phyloP scores from a whole-genome alignment of 495 filamentous ascomycete genomes.

The Podospora appendiculata region DNA sequence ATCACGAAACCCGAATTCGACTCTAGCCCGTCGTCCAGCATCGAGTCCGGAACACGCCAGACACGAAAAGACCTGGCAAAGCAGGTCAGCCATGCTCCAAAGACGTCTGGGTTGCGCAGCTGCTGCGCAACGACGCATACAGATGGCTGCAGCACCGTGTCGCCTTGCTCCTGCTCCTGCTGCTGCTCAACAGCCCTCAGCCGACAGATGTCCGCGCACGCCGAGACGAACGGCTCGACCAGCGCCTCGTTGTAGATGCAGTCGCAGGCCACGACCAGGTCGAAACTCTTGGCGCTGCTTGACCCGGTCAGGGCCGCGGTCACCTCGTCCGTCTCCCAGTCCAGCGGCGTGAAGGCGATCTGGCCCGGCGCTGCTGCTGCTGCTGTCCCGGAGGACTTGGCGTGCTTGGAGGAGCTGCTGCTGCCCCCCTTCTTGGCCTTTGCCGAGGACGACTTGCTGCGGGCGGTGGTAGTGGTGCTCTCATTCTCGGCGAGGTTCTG shows the following conservation, averaged over 20 bases:
- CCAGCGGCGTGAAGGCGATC: conserved; percentile 47
- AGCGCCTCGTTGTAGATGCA: conserved; percentile 87
- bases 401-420: neutral
- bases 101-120: conserved; percentile 73
- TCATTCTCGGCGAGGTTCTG: conserved; percentile 69
- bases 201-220: conserved; percentile 71
- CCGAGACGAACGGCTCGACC: conserved; percentile 71
- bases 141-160: conserved; percentile 7
- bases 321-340: conserved; percentile 60
- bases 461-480: neutral
- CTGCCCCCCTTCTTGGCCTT: neutral
- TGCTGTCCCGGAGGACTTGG: neutral
- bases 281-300: conserved; percentile 31
- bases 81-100: conserved; percentile 68
- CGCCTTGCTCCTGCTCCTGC: conserved; percentile 1
- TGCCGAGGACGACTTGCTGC: conserved; percentile 7
- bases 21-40: conserved; percentile 43
- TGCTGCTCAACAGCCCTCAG: conserved; percentile 26
- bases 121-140: conserved; percentile 79
- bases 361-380: neutral
- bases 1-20: conserved; percentile 57
- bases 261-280: conserved; percentile 72
- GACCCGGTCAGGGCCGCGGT: conserved; percentile 29
- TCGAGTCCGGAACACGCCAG: conserved; percentile 66
- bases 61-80: conserved; percentile 60